Evolutionary conservation across 2,329 filamentous ascomycete genomes (phyloP), one percentile per base, ranked within the genome.

Genomic region (Claviceps humidiphila): DNA sequence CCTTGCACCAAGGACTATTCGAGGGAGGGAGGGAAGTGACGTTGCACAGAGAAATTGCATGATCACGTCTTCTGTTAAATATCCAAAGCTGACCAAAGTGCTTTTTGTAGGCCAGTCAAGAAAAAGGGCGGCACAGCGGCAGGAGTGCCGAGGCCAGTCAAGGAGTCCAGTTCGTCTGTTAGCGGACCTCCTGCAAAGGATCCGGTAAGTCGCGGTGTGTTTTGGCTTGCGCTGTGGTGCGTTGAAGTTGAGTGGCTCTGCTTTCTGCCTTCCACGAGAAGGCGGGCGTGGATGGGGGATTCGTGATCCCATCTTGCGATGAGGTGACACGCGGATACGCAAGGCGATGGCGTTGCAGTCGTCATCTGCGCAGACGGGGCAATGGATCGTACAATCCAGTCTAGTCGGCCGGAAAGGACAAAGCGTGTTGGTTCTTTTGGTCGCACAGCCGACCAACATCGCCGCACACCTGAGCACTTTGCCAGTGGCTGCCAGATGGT

Each of bases 51-150:
- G 17, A 2, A 41, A 17, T 22, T 42, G 17, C 40, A 42, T 11
- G 17, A 22, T 34, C 30, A 34, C 30, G 30, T 34, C 30, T 34
- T 34, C 30, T 34, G 30, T 34, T 34, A 4, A 14, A 44, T 22
- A 22, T n/a, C 5, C 40, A 24, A 38, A 17, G 20, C 49, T 50
- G 13, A 50, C n/a, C 22, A 26, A 40, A 14, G n/a, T 26, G 20
- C 41, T 58, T 48, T n/a, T 34, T 42, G 5, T 64, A 90, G 86
- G 58, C 86, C 86, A 11, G 63, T 70, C 45, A 90, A 90, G 72
- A 88, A 85, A 71, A 85, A 84, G 67, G 75, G 76, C 55, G 79
- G 81, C 59, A 79, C 80, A 58, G 78, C 81, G 59, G 83, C 82
- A 64, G 85, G 84, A 61, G 75, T 87, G 64, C 78, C 84, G 63